These are phyloP conservation scores for Schizosaccharomyces versatilis DNA, from an alignment of 1,139 yeast genomes.

Conservation along the genomic window DNA sequence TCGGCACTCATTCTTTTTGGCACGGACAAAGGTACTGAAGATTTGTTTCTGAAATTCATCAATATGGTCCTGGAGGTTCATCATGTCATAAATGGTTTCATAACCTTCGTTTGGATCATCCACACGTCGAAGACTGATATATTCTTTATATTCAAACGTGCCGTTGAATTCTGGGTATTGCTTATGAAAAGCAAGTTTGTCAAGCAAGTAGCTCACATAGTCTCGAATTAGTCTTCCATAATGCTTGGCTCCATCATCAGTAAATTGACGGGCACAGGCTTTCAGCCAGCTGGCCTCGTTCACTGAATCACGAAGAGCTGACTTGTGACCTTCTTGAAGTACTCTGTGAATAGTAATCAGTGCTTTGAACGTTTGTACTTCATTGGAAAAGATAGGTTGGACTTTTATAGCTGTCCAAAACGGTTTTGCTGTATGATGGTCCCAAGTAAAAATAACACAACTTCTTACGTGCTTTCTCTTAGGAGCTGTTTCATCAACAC, in stretches of 20 bases:
- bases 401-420: constrained; percentile 72
- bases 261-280: constrained; percentile 24
- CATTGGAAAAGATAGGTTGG: constrained; percentile 62
- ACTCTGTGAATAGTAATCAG: constrained; percentile 74
- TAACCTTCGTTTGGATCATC: constrained; percentile 86
- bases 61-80: constrained; percentile 67
- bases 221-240: constrained; percentile 61
- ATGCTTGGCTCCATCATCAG: constrained; percentile 19
- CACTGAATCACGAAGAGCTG: constrained; percentile 62
- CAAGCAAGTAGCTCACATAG: constrained; percentile 46
- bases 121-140: constrained; percentile 64
- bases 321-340: constrained; percentile 88
- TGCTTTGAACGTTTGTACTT: constrained; percentile 71
- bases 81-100: constrained; percentile 65
- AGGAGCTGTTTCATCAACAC: constrained; percentile 73
- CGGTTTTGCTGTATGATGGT: constrained; percentile 63
- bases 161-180: constrained; percentile 81
- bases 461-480: constrained; percentile 69
- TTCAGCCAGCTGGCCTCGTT: constrained; percentile 46
- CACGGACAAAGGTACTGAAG: constrained; percentile 48
- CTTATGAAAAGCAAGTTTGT: constrained; percentile 64
- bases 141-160: constrained; percentile 87
- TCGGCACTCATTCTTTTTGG: constrained; percentile 54
- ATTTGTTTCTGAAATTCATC: constrained; percentile 61
- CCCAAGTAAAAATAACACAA: constrained; percentile 92